Evolutionary conservation across 192 early-diverging fungal species (phyloP), one percentile per base, ranked within the genome.

Genomic region (Podila horticola): DNA sequence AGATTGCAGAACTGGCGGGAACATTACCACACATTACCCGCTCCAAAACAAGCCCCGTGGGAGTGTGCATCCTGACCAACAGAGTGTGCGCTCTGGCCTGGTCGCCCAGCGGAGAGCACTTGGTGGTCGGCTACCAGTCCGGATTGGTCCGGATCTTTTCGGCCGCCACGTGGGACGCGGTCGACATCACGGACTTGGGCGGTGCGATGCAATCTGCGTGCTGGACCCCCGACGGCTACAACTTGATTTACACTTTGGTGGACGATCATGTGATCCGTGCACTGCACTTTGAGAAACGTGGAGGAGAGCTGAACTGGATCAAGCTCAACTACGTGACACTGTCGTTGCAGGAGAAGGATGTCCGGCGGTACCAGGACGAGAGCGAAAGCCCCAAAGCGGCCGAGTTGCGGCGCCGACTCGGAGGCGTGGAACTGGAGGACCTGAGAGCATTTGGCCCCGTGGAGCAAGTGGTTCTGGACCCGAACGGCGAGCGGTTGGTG

Each of bases 171-270:
- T 72, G 77, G 71, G 67, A 72, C 5, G 64, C 72, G 58, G 67
- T 73, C 28, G 66, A 72, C 10, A 64, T 81, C n/a, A 73, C 58
- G n/a, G 77, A 73, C 20, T 17, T 81, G 31, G 62, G 64, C 29
- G 77, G 77, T 12, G 51, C 66, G 5, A 29, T 81, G 24, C 70
- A 90, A 81, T 82, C 86, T 57, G 88, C 87, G 11, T 84, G 83
- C 55, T 92, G 91, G 91, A 84, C 88, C 13, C 89, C 88, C n/a
- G 90, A 91, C 50, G 85, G 87, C 45, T 61, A 69, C 58, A 90
- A 84, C 31, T 48, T 91, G 30, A 86, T 90, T 26, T 92, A 84
- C 67, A 77, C 88, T 7, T 74, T 92, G 51, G 71, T 75, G 28
- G 86, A 74, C 8, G 83, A 86, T 48, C 64, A 71, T 20, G 57